A percentile compares a stretch with the other conserved stretches of the same genome.
Conservation (phyloP, 1,284 basidiomycete species). For the Ceratobasidium sp. region DNA sequence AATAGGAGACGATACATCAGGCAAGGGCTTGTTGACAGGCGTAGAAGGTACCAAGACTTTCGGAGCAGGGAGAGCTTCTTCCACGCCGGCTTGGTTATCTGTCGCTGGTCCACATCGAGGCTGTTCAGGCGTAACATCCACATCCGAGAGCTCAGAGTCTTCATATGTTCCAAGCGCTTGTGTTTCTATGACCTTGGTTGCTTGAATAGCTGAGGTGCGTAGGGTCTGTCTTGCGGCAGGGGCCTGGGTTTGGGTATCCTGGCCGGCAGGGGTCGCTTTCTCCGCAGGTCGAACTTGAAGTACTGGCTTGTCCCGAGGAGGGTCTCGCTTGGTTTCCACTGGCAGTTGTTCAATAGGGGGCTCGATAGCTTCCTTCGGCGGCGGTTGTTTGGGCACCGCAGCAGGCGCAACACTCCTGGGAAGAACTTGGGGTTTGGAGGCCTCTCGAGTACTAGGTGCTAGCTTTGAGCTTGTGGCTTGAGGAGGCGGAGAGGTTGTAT, state of each 20-base stretch:
- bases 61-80: conserved; percentile 13
- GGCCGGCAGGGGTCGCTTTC: background rate
- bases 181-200: background rate
- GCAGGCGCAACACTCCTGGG: background rate
- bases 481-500: background rate
- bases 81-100: background rate
- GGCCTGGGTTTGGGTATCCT: background rate
- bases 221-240: background rate
- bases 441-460: background rate
- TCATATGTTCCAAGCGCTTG: background rate
- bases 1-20: conserved; percentile 10
- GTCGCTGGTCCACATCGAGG: background rate
- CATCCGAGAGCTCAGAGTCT: background rate
- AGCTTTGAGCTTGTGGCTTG: background rate
- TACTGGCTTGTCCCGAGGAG: background rate
- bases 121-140: conserved; percentile 5
- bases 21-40: background rate
- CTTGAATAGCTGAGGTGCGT: conserved; percentile 4
- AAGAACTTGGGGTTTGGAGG: background rate
- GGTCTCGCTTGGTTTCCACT: background rate
- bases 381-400: background rate
- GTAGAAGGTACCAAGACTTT: conserved; percentile 3
- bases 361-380: background rate
- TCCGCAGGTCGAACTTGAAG: background rate
- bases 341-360: background rate